Evolutionary conservation across 2,329 filamentous ascomycete species (phyloP).

Genomic region (Hymenoscyphus fructigenus): DNA sequence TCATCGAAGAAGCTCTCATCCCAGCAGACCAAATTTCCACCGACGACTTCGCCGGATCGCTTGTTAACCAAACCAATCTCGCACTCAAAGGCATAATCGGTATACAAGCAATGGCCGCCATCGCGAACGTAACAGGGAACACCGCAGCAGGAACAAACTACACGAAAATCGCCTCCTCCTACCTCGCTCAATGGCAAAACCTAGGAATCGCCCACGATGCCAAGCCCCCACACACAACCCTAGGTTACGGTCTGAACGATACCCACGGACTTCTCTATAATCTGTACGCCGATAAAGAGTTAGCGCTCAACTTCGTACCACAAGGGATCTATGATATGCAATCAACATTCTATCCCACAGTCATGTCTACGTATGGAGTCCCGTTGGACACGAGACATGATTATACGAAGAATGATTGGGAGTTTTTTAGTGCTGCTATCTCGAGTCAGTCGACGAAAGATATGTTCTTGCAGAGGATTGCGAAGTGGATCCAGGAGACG

Average conservation of each 20-base stretch:
- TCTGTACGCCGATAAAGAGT: constrained; percentile 74
- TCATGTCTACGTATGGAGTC: constrained; percentile 74
- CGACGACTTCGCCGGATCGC: constrained; percentile 79
- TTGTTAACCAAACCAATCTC: constrained; percentile 77
- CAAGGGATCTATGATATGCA: constrained; percentile 75
- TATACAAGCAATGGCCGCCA: constrained; percentile 75
- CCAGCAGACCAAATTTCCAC: constrained; percentile 77
- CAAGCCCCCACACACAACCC: constrained; percentile 64
- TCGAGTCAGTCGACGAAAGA: constrained; percentile 58
- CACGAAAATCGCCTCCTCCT: constrained; percentile 61
- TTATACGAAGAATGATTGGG: constrained; percentile 87
- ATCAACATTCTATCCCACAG: constrained; percentile 70
- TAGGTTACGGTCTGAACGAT: constrained; percentile 68
- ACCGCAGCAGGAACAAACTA: constrained; percentile 58
- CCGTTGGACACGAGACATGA: constrained; percentile 78
- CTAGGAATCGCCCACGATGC: constrained; percentile 68
- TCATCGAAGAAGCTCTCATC: constrained; percentile 72
- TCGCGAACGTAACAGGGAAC: constrained; percentile 62
- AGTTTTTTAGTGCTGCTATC: constrained; percentile 80
- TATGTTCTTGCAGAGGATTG: constrained; percentile 67
- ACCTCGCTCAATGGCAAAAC: constrained; percentile 71
- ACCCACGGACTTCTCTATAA: constrained; percentile 70
- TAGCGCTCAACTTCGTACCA: constrained; percentile 76
- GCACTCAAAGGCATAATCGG: constrained; percentile 83
- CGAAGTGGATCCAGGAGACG: constrained; percentile 74